Conservation (phyloP, 257 asterid genomes). For the Scutellaria minor region DNA sequence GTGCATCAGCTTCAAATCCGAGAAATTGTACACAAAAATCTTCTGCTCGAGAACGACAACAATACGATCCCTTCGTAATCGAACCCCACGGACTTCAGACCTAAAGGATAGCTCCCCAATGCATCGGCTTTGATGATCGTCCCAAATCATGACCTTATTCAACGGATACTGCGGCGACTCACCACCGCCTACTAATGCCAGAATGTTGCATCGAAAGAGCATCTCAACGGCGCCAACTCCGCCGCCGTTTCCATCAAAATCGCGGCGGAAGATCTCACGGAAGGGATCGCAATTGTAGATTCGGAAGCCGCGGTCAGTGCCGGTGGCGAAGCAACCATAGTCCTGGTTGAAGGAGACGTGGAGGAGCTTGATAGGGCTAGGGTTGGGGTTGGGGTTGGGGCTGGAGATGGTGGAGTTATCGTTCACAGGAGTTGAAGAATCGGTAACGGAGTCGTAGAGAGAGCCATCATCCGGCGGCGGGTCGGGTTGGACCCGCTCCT, state of each 20-base stretch:
- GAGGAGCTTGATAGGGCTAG: slow-evolving; percentile 53
- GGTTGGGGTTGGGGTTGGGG: slow-evolving; percentile 38
- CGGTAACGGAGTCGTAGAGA: slow-evolving; percentile 34
- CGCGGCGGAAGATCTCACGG: slow-evolving; percentile 84
- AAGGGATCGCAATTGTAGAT: slow-evolving; percentile 87
- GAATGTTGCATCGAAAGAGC: slow-evolving; percentile 85
- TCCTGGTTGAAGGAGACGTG: slow-evolving; percentile 94
- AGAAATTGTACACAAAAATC: slow-evolving; percentile 78
- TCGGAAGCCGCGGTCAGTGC: slow-evolving; percentile 82
- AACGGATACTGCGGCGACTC: slow-evolving; percentile 76
- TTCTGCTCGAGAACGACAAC: slow-evolving; percentile 76
- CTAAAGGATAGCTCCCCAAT: slow-evolving; percentile 84
- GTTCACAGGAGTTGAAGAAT: slow-evolving; percentile 12
- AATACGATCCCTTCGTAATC: slow-evolving; percentile 74
- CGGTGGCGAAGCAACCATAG: slow-evolving; percentile 79
- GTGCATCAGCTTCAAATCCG: slow-evolving; percentile 79
- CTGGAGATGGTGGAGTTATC: slow-evolving; percentile 15
- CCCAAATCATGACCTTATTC: slow-evolving; percentile 96
- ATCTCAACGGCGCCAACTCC: slow-evolving; percentile 85
- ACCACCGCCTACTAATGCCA: slow-evolving; percentile 87
- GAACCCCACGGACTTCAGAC: slow-evolving; percentile 87
- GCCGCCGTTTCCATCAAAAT: slow-evolving; percentile 62
- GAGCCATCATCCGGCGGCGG: slow-evolving; percentile 42
- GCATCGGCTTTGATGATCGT: slow-evolving; percentile 80
- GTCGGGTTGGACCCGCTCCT: slow-evolving; percentile 41